Base-by-base conservation (phyloP, 345 rosid species). In the Excoecaria agallocha region DNA sequence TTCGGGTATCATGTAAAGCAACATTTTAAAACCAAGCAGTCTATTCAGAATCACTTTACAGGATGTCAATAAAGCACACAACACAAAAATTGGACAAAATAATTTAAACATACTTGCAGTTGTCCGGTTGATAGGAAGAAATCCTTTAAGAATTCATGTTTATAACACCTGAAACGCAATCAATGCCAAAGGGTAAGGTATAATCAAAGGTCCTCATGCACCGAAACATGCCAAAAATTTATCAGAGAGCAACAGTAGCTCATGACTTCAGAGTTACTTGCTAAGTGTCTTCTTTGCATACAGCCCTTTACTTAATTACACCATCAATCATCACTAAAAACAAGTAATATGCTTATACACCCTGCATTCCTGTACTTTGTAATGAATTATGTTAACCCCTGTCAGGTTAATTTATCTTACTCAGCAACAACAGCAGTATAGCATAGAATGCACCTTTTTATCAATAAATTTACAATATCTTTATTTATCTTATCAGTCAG, bases 71-170 rank as follows among this genome's bases (percentile, higher is more conserved):
- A 51, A 72, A 37, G 76, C 65, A 63, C 6, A 41, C 48, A 3
- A 8, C 59, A 22, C 17, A 3, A 55, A n/a, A 54, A 62, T 20
- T 13, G 39, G 37, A 17, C 5, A 15, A 59, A 78, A 66, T n/a
- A 74, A 67, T 54, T 58, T 25, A 79, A 72, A 87, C 90, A 56
- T 84, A 94, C 99, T 70, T 91, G 93, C 81, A 93, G 89, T 81
- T 95, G 96, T 71, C 99, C 99, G 12, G 91, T 87, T 52, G 96
- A 87, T 69, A 93, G 87, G 82, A 93, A 95, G 89, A 93, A 95
- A 82, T 95, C 96, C 87, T 89, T 93, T 86, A 95, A 79, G 82
- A 93, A 91, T 70, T 95, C 99, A 82, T 86, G 97, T 76, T 89
- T 87, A 70, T 88, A 80, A 77, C 91, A 89, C 84, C 99, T 95